Percentiles rank a stretch among this genome's conserved stretches.
Conservation (phyloP, 768 basidiomycete species). For the Boletellus ananas region DNA sequence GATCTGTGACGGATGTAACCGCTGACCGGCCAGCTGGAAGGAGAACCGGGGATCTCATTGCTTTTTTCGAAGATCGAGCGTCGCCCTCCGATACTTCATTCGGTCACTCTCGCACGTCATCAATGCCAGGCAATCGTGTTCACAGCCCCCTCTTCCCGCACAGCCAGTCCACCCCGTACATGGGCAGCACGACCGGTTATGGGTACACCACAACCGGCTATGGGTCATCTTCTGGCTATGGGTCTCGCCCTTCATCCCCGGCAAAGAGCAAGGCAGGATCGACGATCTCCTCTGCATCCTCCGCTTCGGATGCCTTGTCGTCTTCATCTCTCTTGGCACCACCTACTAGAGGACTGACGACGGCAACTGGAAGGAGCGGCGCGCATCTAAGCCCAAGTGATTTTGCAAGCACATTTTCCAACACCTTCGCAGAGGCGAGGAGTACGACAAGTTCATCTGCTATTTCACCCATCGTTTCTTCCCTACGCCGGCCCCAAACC, state of each 20-base stretch:
- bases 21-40: conserved; percentile 44
- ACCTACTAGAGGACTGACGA: conserved; percentile 33
- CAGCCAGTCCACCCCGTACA: conserved; percentile 40
- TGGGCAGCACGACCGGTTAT: conserved; percentile 34
- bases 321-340: conserved; percentile 50
- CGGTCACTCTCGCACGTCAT: conserved; percentile 53
- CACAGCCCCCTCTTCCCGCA: conserved; percentile 28
- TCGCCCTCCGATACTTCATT: conserved; percentile 34
- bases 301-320: conserved; percentile 22
- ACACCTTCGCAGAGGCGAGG: conserved; percentile 38
- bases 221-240: conserved; percentile 26
- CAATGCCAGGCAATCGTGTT: conserved; percentile 41
- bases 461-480: conserved; percentile 43
- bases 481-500: conserved; percentile 58
- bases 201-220: conserved; percentile 35
- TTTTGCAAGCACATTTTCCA: conserved; percentile 36
- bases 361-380: conserved; percentile 21
- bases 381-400: conserved; percentile 36
- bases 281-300: conserved; percentile 25
- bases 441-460: conserved; percentile 22
- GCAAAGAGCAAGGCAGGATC: conserved; percentile 41
- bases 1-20: conserved; percentile 57
- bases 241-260: conserved; percentile 47
- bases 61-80: conserved; percentile 63
- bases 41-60: conserved; percentile 67